Base-by-base conservation (phyloP, 495 filamentous ascomycete genomes). In the Penicillium ochrochloron region DNA sequence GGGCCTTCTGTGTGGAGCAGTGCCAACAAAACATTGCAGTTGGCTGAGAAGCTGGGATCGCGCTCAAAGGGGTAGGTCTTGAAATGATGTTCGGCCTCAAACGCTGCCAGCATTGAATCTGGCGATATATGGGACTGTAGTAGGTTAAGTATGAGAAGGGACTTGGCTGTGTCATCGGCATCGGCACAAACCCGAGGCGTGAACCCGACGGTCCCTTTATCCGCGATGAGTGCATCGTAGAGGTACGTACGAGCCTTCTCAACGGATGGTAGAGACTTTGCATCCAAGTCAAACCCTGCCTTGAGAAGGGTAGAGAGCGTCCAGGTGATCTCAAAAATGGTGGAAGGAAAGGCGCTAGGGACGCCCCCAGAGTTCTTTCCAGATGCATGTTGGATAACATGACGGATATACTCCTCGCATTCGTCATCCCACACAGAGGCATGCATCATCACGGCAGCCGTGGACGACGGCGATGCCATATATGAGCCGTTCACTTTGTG, bases 391-490 rank as follows among this genome's bases (percentile, higher is more conserved):
- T 11, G 70, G 62, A 39, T 73, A 5, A 69, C 69, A 12, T 46
- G 50, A 14, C 58, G 57, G 7, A 80, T 60, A 54, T 78, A 80
- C 6, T n/a, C 34, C 53, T 82, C 80, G 0, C 69, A 68, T 25
- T 75, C 68, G 11, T 71, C 54, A 62, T 85, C 79, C 82, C 82
- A 83, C 0, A 44, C 19, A 8, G 74, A 67, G 3, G 67, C 37
- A 62, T 81, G 57, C 57, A 80, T 82, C 39, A 85, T 60, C 59
- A 82, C 82, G 10, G 79, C 80, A 10, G 79, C 77, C 7, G 80
- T 85, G 1, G 79, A 77, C 14, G 82, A 81, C 12, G 83, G 83
- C 7, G 82, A 84, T 6, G 70, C 80, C 75, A 83, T 70, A 65
- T 83, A 79, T 2, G 72, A 71, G 8, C 82, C 82, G 56, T 70